Conservation (phyloP, 2,329 filamentous ascomycete species). For the Macroventuria anomochaeta region DNA sequence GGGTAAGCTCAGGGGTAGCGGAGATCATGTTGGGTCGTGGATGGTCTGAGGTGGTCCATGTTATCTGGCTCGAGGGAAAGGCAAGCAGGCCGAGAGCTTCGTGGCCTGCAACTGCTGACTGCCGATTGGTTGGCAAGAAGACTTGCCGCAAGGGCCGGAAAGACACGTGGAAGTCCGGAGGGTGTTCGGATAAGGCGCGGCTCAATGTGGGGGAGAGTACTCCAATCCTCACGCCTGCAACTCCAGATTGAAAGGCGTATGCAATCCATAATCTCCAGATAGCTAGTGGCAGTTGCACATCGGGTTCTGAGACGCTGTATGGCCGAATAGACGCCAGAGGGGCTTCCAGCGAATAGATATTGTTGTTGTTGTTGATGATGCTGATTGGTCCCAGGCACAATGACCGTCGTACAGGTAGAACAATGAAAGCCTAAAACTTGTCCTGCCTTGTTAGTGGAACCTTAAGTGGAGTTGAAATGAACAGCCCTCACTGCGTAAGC, state of each 20-base stretch:
- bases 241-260: not conserved
- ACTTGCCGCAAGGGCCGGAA: not conserved
- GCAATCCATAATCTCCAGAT: constrained; percentile 1
- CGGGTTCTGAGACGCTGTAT: not conserved
- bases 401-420: not conserved
- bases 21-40: not conserved
- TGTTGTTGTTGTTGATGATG: not conserved
- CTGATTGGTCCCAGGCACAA: not conserved
- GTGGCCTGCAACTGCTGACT: not conserved
- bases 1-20: not conserved
- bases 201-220: not conserved
- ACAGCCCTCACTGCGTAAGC: not conserved
- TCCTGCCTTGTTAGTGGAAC: not conserved
- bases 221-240: constrained; percentile 2
- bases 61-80: not conserved
- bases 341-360: not conserved
- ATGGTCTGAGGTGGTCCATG: not conserved
- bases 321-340: not conserved
- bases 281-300: constrained; percentile 5
- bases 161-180: not conserved
- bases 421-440: not conserved
- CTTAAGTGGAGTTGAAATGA: not conserved
- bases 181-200: not conserved
- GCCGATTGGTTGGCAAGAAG: not conserved
- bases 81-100: no score